Conservation (phyloP, 257 asterid species). For the Salvia rosmarinus region DNA sequence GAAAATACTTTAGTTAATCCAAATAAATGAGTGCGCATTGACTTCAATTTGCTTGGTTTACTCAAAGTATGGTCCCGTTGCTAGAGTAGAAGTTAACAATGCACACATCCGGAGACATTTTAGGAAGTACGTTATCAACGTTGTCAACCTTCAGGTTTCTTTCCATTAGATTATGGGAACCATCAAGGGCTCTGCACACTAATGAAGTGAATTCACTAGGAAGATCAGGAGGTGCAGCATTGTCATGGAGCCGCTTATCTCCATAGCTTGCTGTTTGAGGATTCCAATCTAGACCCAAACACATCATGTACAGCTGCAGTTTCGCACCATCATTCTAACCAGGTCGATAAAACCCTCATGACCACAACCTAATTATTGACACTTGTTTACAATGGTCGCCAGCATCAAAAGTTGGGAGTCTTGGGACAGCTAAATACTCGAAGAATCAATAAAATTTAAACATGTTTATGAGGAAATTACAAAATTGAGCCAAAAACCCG, state of each 20-base stretch:
- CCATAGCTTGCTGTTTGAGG: constrained; percentile 58
- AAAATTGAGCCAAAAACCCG: not conserved
- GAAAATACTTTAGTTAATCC: not conserved
- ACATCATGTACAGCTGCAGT: constrained; percentile 69
- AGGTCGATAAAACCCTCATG: constrained; percentile 65
- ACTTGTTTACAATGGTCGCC: constrained; percentile 53
- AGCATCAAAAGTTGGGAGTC: constrained; percentile 31
- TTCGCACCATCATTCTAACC: constrained; percentile 65
- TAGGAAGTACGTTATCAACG: constrained; percentile 51
- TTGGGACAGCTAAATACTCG: no score
- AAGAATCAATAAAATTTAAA: no score
- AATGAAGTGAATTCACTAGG: constrained; percentile 50
- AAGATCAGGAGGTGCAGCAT: constrained; percentile 47
- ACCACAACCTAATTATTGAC: constrained; percentile 60
- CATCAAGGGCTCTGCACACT: constrained; percentile 41
- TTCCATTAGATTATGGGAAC: constrained; percentile 48
- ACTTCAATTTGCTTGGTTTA: not conserved
- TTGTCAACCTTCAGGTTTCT: constrained; percentile 13
- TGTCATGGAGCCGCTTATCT: constrained; percentile 47
- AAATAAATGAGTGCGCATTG: not conserved
- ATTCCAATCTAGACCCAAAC: constrained; percentile 74
- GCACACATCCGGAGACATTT: constrained; percentile 66
- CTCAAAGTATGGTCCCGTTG: constrained; percentile 29
- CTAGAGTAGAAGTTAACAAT: constrained; percentile 59
- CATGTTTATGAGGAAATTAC: no score